Conservation (phyloP, 225 moss, liverwort and hornwort genomes). For the Bryoerythrophyllum caledonicum region DNA sequence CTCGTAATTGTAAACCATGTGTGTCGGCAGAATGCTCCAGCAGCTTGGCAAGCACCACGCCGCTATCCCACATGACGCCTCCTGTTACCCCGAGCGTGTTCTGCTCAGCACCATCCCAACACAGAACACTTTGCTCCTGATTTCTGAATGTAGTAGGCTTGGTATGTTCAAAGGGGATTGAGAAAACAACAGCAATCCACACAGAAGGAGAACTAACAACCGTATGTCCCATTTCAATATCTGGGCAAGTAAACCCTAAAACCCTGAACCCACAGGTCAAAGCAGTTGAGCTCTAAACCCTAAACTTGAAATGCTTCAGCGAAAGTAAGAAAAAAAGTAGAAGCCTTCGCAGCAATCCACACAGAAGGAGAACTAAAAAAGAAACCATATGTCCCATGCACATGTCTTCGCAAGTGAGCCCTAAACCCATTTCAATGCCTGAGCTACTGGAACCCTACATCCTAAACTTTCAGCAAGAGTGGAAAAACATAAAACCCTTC, state of each 20-base stretch:
- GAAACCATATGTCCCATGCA: neutral
- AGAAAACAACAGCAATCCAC: no score
- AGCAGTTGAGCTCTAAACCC: no score
- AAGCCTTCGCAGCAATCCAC: neutral
- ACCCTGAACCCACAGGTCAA: no score
- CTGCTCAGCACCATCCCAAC: conserved; percentile 41
- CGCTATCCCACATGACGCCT: conserved; percentile 98
- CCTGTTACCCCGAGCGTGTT: conserved; percentile 86
- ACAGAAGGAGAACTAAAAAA: neutral
- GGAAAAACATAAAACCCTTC: no score
- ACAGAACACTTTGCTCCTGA: no score
- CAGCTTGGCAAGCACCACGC: conserved; percentile 88
- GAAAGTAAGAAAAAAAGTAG: neutral
- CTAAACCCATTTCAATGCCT: neutral
- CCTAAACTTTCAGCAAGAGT: no score
- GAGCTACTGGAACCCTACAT: no score
- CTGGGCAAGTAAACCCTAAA: no score
- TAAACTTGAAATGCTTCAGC: neutral
- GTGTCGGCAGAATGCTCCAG: conserved; percentile 78
- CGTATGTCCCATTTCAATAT: no score
- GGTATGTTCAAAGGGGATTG: no score
- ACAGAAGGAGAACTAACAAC: no score
- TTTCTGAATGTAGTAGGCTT: no score
- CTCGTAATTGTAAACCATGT: conserved; percentile 55
- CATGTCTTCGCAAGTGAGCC: conserved; percentile 1